Base-by-base conservation (phyloP, 257 asterid species). In the Capsicum pubescens region DNA sequence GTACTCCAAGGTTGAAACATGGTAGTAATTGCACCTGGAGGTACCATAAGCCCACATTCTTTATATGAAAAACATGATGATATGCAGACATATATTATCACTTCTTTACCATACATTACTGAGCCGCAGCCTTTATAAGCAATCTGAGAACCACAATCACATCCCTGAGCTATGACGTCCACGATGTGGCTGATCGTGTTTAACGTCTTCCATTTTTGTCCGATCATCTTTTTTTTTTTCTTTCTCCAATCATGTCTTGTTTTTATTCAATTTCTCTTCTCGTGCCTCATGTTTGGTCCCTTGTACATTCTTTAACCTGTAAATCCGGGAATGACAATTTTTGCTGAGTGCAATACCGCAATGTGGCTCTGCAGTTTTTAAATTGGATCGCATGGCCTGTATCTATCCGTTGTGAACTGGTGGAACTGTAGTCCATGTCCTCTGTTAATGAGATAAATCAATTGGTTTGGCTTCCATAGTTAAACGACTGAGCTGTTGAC, bases 1-100 rank as follows among this genome's bases (percentile, higher is more conserved):
- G 91, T 86, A 56, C 99, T 94, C 86, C 89, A 84, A 84, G 94
- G 93, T n/a, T 50, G 90, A 88, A 50, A 83, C 86, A 1, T 39
- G 26, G 56, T 72, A 54, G 64, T 82, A 82, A 71, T 26, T 26
- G 32, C 32, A 26, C 35, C 56, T 68, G 36, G 21, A 66, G 48
- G 77, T 66, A 42, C 61, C 68, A 11, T 79, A 57, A 15, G 71
- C 13, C 70, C 68, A 19, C 68, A 78, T 56, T 26, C 26, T 55
- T 36, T 16, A 14, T 16, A 55, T 9, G 6, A 78, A 55, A 14
- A 59, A 14, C 82, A 59, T 80, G 68, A 59, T 59, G 67, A 16
- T 26, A 58, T 36, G 19, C 77, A 8, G 50, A 8, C 19, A 7
- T 56, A 77, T 26, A 15, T 39, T 16, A 42, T 15, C 54, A 16